Evolutionary conservation across 129 eudicot genomes (phyloP).

Genomic region (Chrysanthemum makinoi): DNA sequence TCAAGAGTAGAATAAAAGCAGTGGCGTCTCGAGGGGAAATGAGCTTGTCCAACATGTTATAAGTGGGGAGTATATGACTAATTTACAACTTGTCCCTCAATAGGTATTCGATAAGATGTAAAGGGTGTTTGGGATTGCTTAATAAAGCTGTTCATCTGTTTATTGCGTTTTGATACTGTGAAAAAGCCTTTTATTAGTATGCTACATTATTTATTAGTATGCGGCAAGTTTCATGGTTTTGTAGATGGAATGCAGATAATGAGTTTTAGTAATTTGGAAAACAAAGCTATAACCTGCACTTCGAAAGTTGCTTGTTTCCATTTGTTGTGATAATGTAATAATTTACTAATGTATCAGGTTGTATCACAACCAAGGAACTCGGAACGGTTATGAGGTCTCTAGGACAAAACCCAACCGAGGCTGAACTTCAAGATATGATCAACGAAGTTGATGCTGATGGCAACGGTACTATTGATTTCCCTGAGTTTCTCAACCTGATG

Average conservation of each 20-base stretch:
- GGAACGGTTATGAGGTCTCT: conserved; percentile 84
- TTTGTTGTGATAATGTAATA: no score
- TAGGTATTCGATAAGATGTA: no score
- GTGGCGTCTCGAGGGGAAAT: background rate
- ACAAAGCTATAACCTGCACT: background rate
- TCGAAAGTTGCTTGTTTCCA: background rate
- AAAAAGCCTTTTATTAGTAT: no score
- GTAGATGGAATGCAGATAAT: background rate
- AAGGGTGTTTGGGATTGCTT: no score
- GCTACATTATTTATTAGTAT: background rate
- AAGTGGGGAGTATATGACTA: no score
- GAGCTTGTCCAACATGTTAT: background rate
- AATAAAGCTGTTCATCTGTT: no score
- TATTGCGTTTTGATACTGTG: no score
- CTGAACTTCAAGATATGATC: conserved; percentile 80
- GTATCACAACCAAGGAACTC: conserved; percentile 82
- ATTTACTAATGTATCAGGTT: conserved; percentile 28
- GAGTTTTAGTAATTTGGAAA: background rate
- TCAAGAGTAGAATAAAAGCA: background rate
- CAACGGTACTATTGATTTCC: conserved; percentile 77
- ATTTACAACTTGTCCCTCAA: no score
- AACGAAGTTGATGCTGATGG: conserved; percentile 88
- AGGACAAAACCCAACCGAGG: conserved; percentile 79
- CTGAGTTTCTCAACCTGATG: conserved; percentile 78
- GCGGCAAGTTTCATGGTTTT: background rate